phyloP scores from a whole-genome alignment of 2,329 filamentous ascomycete species.

The Epichloe glyceriae region DNA sequence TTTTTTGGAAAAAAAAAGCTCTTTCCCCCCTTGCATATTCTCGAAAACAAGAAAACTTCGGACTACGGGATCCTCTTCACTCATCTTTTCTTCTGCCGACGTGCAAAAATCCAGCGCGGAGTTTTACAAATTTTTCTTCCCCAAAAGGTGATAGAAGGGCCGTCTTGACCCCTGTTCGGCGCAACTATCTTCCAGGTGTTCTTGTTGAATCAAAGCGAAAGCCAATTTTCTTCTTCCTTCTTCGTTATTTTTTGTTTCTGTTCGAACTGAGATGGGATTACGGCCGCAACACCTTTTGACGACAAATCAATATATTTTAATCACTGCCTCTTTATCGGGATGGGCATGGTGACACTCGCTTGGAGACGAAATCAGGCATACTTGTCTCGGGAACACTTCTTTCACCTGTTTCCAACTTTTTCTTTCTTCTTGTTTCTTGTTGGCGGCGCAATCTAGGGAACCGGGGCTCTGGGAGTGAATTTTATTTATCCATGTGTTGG shows the following conservation, averaged over 20 bases:
- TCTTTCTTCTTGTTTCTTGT: not conserved
- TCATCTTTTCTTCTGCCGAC: not conserved
- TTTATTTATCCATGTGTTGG: not conserved
- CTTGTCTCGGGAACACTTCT: not conserved
- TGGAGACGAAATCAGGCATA: slow-evolving; percentile 1
- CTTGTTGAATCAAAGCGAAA: not conserved
- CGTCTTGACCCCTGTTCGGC: not conserved
- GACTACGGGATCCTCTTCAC: not conserved
- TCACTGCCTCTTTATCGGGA: not conserved
- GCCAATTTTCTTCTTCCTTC: not conserved
- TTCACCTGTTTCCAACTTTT: not conserved
- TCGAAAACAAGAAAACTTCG: not conserved
- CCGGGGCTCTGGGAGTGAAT: not conserved
- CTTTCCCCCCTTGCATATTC: too few relatives aligned
- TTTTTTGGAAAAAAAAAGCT: not conserved
- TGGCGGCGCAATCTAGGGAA: not conserved
- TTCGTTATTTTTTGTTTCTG: not conserved
- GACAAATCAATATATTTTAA: slow-evolving; percentile 7
- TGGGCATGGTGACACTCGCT: slow-evolving; percentile 5
- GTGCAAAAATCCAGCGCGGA: not conserved
- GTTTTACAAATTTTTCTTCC: not conserved
- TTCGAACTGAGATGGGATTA: slow-evolving; percentile 6
- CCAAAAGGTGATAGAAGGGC: not conserved
- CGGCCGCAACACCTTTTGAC: slow-evolving; percentile 5
- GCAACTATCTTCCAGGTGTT: too few relatives aligned